phyloP scores from a whole-genome alignment of 2,329 filamentous ascomycete genomes.

The Apiospora rasikravindrae region DNA sequence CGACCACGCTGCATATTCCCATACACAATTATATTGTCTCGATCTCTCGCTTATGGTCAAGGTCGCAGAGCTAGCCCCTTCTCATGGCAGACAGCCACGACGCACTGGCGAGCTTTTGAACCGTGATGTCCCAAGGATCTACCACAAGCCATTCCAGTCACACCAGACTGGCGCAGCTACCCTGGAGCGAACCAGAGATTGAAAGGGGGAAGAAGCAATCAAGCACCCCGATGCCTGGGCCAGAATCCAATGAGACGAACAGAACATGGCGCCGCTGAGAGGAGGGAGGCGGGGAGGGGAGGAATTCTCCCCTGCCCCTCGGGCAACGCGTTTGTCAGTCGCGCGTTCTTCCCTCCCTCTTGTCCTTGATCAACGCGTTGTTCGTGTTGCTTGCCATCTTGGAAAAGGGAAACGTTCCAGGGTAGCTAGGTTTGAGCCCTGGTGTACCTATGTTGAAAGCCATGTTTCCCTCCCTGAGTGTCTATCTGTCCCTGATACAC shows the following conservation, averaged over 20 bases:
- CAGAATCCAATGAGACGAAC: not conserved
- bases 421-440: conserved; percentile 5
- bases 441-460: not conserved
- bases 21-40: conserved; percentile 13
- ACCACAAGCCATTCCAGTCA: not conserved
- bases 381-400: not conserved
- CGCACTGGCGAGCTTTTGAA: not conserved
- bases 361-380: not conserved
- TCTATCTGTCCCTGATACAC: not conserved
- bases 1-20: not conserved
- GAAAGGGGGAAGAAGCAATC: conserved; percentile 4
- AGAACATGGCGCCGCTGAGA: not conserved
- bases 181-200: not conserved
- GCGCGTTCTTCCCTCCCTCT: not conserved
- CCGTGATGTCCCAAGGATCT: not conserved
- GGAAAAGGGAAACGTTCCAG: not conserved
- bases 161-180: not conserved
- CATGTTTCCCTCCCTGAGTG: not conserved
- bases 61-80: not conserved
- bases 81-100: not conserved
- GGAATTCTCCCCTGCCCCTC: not conserved
- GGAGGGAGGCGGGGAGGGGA: not conserved
- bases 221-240: not conserved
- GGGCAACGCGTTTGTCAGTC: not conserved
- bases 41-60: not conserved